Base-by-base conservation (phyloP, 495 filamentous ascomycete genomes). In the Talaromyces adpressus region DNA sequence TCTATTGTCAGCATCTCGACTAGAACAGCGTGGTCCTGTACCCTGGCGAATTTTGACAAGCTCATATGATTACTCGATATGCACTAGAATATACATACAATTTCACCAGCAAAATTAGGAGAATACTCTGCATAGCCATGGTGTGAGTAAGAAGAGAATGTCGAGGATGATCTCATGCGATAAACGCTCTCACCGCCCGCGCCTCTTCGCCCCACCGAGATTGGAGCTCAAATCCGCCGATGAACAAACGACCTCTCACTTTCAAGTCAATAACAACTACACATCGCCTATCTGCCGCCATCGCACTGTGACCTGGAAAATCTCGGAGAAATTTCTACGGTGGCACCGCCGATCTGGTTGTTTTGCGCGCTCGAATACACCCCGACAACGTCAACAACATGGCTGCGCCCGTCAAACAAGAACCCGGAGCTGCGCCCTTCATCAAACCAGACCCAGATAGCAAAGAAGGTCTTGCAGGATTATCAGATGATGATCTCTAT, bases 401-500 rank as follows among this genome's bases (percentile, higher is more conserved):
- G 71, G 67, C 66, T 52, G 54, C 76, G 49, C 74, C 75, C 61
- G 59, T 79, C 72, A 79, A 81, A 60, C 73, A 69, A 58, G 73
- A 75, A 59, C 72, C 73, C 49, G 78, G 77, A 58, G 70, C 73
- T 57, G 65, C 72, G 61, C 63, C 73, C 22, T 72, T 74, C 63
- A 82, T 92, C 77, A 93, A 93, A 72, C 71, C 81, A 18, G 90
- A 93, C 45, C 82, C 84, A 4, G 90, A 91, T 49, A 79, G 75
- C 60, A 77, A 78, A 59, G 83, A 79, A 63, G 64, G 71, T 8
- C 81, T 87, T 34, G 84, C 89, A 30, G 79, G 78, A 54, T 76
- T 89, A 45, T 84, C 85, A 30, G 88, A 92, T 54, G 87, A 92
- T 25, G 90, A 91, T 67, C 78, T 90, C 63, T 91, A 91, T 64